Percentiles rank a stretch among this genome's conserved stretches.
Evolutionary conservation across 176 grass and related monocot species (phyloP).

Genomic region (Bothriochloa decipiens): DNA sequence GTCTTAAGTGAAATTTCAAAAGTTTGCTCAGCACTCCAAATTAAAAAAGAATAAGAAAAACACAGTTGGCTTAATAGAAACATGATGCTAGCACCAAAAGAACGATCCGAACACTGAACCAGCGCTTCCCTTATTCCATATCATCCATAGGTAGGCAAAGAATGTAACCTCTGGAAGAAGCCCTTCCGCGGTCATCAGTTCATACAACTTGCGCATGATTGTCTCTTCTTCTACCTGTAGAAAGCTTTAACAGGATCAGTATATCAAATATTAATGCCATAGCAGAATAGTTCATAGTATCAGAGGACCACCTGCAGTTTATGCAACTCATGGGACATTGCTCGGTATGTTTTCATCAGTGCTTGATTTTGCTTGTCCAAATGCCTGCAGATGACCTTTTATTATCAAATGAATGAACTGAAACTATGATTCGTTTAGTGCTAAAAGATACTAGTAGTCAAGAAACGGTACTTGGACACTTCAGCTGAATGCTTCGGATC

Average conservation of each 20-base stretch:
- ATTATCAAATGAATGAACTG: conserved; percentile 29
- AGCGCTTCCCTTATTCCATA: conserved; percentile 16
- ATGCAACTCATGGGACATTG: conserved; percentile 80
- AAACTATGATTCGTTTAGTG: conserved; percentile 17
- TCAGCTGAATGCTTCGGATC: conserved; percentile 69
- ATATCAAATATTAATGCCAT: conserved; percentile 19
- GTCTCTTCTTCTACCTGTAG: conserved; percentile 88
- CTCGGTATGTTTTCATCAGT: conserved; percentile 64
- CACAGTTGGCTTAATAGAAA: neutral
- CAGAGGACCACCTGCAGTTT: conserved; percentile 57
- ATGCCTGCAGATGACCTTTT: conserved; percentile 55
- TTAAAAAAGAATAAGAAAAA: neutral
- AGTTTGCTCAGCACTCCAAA: neutral
- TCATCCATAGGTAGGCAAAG: conserved; percentile 11
- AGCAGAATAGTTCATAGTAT: neutral
- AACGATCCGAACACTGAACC: conserved; percentile 6
- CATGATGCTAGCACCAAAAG: conserved; percentile 21
- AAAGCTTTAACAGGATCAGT: conserved; percentile 28
- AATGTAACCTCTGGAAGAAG: conserved; percentile 78
- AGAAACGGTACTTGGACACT: conserved; percentile 60
- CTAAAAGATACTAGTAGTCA: neutral
- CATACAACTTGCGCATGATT: conserved; percentile 81
- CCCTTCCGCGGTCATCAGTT: conserved; percentile 64
- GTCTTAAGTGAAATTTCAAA: conserved; percentile 23
- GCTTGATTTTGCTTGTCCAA: conserved; percentile 81